Evolutionary conservation across 1,139 yeast species (phyloP).

Genomic region (Yarrowia galli): DNA sequence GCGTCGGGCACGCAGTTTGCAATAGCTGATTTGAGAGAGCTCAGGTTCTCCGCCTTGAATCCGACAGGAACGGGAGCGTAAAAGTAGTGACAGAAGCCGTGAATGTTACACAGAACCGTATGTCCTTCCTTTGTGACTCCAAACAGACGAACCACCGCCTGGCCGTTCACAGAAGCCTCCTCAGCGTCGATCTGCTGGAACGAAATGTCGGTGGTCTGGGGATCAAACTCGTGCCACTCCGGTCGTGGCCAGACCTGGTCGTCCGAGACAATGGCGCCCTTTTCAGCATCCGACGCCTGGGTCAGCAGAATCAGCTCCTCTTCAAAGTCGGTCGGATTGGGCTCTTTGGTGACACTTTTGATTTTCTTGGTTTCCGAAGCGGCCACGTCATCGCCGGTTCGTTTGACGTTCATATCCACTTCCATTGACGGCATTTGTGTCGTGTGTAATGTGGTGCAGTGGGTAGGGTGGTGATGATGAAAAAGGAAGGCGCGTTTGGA

Average conservation of each 20-base stretch:
- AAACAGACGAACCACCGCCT: slow-evolving; percentile 79
- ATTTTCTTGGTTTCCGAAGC: slow-evolving; percentile 11
- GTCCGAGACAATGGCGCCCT: slow-evolving; percentile 40
- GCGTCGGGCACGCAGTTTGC: slow-evolving; percentile 41
- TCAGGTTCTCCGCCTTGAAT: slow-evolving; percentile 63
- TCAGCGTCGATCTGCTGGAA: slow-evolving; percentile 98
- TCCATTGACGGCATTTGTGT: slow-evolving; percentile 32
- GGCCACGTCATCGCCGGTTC: slow-evolving; percentile 18
- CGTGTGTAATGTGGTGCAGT: neutral
- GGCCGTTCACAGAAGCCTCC: slow-evolving; percentile 61
- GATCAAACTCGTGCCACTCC: slow-evolving; percentile 59
- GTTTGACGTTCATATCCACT: slow-evolving; percentile 30
- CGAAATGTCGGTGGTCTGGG: slow-evolving; percentile 60
- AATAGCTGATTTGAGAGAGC: slow-evolving; percentile 56
- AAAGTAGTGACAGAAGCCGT: slow-evolving; percentile 87
- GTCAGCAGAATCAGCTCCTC: slow-evolving; percentile 58
- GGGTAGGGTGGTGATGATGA: slow-evolving; percentile 1
- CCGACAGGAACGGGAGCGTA: slow-evolving; percentile 92
- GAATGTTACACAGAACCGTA: slow-evolving; percentile 87
- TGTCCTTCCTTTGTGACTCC: slow-evolving; percentile 89
- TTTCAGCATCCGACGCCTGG: slow-evolving; percentile 46
- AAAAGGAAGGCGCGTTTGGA: neutral
- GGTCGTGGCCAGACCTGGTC: slow-evolving; percentile 73
- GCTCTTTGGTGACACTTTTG: slow-evolving; percentile 39
- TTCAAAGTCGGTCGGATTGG: slow-evolving; percentile 54